Conservation (phyloP, 129 eudicot genomes). For the Arctium minus region DNA sequence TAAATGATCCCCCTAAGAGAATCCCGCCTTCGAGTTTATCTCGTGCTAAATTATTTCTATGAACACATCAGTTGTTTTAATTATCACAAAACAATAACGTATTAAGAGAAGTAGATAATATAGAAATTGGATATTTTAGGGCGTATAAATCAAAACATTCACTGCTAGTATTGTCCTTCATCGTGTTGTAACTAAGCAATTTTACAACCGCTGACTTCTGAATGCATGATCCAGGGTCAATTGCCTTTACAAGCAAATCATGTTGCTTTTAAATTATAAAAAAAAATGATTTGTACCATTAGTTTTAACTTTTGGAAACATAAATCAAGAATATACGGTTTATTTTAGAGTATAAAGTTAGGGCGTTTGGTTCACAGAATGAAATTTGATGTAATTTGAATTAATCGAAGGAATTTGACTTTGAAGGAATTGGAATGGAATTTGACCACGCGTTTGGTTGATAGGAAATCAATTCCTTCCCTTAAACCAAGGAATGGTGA, state of each 20-base stretch:
- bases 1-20: not conserved
- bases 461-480: too few relatives aligned
- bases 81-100: not conserved
- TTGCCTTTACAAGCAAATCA: not conserved
- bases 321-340: not conserved
- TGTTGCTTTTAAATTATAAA: not conserved
- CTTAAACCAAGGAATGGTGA: too few relatives aligned
- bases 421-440: too few relatives aligned
- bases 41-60: not conserved
- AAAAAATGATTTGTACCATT: not conserved
- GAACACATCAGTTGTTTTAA: not conserved
- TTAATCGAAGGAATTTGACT: too few relatives aligned
- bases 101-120: not conserved
- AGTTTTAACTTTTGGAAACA: not conserved
- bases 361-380: not conserved
- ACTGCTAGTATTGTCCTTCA: not conserved
- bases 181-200: not conserved
- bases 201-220: not conserved
- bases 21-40: too few relatives aligned
- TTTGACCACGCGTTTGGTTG: too few relatives aligned
- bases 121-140: not conserved
- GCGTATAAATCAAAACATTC: not conserved
- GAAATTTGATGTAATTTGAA: too few relatives aligned
- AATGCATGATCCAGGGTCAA: not conserved
- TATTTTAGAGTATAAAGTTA: not conserved